These are phyloP conservation scores for Candida pini DNA, from an alignment of 805 yeast species.

Conservation along the genomic window DNA sequence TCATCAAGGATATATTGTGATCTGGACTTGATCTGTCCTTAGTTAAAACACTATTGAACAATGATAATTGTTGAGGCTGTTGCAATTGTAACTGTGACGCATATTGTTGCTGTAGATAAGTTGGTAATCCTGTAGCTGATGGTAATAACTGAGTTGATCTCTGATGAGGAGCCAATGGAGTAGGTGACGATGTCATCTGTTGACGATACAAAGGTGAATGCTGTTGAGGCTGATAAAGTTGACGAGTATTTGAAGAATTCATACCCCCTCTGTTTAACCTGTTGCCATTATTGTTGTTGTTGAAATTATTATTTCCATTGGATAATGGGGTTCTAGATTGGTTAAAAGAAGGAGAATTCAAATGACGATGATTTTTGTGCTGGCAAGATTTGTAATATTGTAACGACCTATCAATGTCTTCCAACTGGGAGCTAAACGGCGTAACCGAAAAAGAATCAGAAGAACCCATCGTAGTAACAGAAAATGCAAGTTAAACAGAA, in stretches of 20 bases:
- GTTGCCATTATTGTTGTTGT: background rate
- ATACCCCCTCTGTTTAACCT: background rate
- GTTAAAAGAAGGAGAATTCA: background rate
- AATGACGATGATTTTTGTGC: background rate
- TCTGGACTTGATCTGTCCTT: background rate
- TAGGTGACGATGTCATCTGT: background rate
- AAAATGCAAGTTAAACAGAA: background rate
- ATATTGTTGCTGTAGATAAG: background rate
- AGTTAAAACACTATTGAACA: background rate
- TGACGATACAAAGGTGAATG: background rate
- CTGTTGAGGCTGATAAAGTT: background rate
- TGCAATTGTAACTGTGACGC: background rate
- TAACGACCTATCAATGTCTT: slow-evolving; percentile 9
- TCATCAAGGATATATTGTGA: background rate
- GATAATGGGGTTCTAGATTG: background rate
- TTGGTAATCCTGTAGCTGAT: no score
- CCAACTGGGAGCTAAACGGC: slow-evolving; percentile 10
- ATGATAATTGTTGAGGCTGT: background rate
- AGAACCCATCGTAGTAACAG: background rate
- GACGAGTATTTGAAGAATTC: background rate
- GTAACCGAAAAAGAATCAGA: background rate
- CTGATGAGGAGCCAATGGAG: background rate
- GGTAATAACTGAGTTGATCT: no score
- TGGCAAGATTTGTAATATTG: background rate
- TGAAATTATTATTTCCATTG: background rate